Conservation (phyloP, 495 filamentous ascomycete species). For the Xylaria palmicola region DNA sequence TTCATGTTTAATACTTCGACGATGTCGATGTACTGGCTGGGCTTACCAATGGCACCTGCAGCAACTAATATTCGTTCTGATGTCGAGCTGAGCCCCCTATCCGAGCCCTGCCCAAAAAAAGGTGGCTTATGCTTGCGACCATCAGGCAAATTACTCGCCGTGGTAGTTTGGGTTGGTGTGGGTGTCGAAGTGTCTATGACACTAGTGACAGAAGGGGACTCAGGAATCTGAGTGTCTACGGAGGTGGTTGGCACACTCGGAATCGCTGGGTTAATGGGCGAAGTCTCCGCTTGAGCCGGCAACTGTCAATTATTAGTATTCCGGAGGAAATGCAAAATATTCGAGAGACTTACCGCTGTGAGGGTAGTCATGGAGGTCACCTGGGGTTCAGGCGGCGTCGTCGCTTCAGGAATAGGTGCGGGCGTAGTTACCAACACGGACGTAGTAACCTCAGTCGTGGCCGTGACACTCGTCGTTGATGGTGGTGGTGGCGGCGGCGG, state of each 20-base stretch:
- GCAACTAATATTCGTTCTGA: constrained; percentile 47
- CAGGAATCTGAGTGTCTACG: not conserved
- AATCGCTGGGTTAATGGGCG: not conserved
- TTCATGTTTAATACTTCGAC: not conserved
- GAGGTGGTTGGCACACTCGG: not conserved
- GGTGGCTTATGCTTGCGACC: no score
- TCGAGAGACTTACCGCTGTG: not conserved
- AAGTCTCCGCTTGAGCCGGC: not conserved
- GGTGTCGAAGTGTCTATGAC: not conserved
- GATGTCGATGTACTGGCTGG: not conserved
- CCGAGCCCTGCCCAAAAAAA: not conserved
- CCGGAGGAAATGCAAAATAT: not conserved
- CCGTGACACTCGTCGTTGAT: not conserved
- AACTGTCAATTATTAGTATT: not conserved
- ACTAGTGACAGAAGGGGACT: not conserved
- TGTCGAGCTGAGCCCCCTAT: constrained; percentile 30
- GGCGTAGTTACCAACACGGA: not conserved
- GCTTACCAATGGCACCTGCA: constrained; percentile 50
- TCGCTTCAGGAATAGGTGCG: not conserved
- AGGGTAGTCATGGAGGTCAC: not conserved
- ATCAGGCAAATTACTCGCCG: no score
- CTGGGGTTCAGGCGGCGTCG: not conserved
- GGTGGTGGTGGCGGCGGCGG: not conserved
- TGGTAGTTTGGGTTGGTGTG: not conserved
- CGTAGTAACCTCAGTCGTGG: not conserved